Base-by-base conservation (phyloP, 345 rosid species). In the Rhizophora mangle region DNA sequence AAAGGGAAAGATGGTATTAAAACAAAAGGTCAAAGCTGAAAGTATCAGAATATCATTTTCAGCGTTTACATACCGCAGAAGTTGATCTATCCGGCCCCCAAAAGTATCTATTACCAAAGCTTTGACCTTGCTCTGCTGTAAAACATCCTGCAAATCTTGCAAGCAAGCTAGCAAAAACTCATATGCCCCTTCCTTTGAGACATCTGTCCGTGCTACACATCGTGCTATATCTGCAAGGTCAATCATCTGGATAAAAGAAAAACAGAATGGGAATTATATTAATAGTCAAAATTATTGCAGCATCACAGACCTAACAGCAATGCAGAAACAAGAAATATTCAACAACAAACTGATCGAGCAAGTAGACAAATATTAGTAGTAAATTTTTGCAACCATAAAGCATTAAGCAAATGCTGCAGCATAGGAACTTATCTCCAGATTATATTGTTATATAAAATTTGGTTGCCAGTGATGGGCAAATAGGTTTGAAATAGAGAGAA, bases 141-240 rank as follows among this genome's bases (percentile, higher is more conserved):
- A 85, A 75, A 85, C 81, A 85, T 85, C 88, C 70, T 85, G 91
- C 63, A 90, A 78, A 82, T 90, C 96, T 81, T 85, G 89, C 93
- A 88, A 78, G 74, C 91, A 90, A 58, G 96, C 93, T 63, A 86
- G 84, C 69, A 90, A 73, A 69, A 85, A 81, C 62, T 85, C 96
- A 63, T 63, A 71, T 11, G 93, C 86, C 26, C 83, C 88, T 72
- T 85, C 93, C 75, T 77, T 85, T 6, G 83, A 77, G 62, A 84
- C 62, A 71, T 90, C 89, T 52, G 93, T 80, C 53, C 78, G 76
- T 68, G 96, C 91, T 51, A 88, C 89, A 80, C 89, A 90, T 68
- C 88, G 89, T 51, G 93, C 91, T 72, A 90, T 88, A 81, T 90
- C 93, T 47, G 91, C 85, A 79, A 90, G 89, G 74, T 90, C 91